Evolutionary conservation across 805 yeast species (phyloP), one percentile per base, ranked within the genome.

Genomic region (Citeromyces matritensis): DNA sequence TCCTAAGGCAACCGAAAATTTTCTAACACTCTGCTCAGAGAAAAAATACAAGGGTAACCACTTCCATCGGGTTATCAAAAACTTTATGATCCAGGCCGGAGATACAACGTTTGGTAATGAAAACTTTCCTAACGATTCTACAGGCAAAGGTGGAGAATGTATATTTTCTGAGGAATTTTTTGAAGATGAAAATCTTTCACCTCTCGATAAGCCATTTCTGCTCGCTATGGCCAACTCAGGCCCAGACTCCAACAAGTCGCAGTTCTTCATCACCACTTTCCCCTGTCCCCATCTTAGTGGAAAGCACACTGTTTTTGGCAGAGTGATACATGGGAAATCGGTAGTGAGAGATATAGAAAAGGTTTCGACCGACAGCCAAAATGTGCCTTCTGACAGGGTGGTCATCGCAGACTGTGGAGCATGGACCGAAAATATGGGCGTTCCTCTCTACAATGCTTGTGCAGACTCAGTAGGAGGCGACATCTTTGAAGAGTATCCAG

Each of bases 261-360:
- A 77, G 44, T 79, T 80, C 45, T 80, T 80, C 44, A 74, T 81
- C 27, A 69, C 75, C 8, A 74, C 85, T 1, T 66, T 60, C 33
- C 68, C 83, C 2, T 66, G 75, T 6, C 77, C 83, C 1, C 95
- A 84, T 51, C 54, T 85, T 35, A 69, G 65, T 27, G 82, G 83
- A 1, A 78, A 76, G 41, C 86, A 82, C 45, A 60, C 86, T 0
- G 73, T 82, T 2, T 78, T 85, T 52, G 95, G 95, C 2, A 57
- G 55, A 35, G 85, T 84, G 8, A 42, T 58, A 6, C 61, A 59
- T 41, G 94, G 83, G 11, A 78, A 75, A 47, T 73, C 77, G 3
- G 77, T 79, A 1, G 62, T 80, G 0, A 59, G 86, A 42, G 73
- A 72, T 17, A 54, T 78, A 13, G 93, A 80, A 47, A 57, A 60